These are phyloP conservation scores for Boehmeria nivea DNA, from an alignment of 306 rosid species.

Conservation along the genomic window DNA sequence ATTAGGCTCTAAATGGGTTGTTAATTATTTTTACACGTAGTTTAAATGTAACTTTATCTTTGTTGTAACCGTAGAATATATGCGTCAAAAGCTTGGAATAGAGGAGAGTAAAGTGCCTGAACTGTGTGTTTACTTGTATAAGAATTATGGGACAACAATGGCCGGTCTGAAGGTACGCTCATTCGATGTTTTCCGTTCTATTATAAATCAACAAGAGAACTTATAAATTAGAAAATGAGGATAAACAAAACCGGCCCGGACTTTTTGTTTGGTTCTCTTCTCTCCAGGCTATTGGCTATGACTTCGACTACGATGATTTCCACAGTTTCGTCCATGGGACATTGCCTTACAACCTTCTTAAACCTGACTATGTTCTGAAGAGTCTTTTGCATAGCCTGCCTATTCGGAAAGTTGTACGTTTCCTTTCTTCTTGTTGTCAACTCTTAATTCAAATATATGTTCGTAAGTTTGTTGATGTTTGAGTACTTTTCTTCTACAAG, in stretches of 20 bases:
- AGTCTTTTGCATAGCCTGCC: slow-evolving; percentile 73
- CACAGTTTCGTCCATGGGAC: slow-evolving; percentile 79
- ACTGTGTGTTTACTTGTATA: slow-evolving; percentile 47
- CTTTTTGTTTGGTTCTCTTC: slow-evolving; percentile 11
- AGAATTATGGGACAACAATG: slow-evolving; percentile 80
- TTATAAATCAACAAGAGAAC: too few relatives aligned
- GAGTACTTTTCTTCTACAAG: background rate
- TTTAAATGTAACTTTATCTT: slow-evolving; percentile 6
- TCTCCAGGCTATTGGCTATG: slow-evolving; percentile 68
- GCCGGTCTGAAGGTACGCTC: slow-evolving; percentile 78
- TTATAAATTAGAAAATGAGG: background rate
- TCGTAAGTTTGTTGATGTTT: background rate
- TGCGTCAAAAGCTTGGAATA: slow-evolving; percentile 64
- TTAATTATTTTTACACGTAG: too few relatives aligned
- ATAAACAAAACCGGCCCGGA: background rate
- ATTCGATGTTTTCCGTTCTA: slow-evolving; percentile 4
- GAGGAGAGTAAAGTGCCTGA: slow-evolving; percentile 55
- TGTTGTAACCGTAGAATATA: slow-evolving; percentile 41
- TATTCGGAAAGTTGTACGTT: slow-evolving; percentile 66
- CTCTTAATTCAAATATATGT: background rate
- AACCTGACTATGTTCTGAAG: slow-evolving; percentile 69
- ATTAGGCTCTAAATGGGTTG: background rate
- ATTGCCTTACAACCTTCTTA: slow-evolving; percentile 62
- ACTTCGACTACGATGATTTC: slow-evolving; percentile 58
- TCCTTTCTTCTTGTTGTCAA: background rate